Evolutionary conservation across 352 stramenopile genomes (phyloP).

Genomic region (Phytophthora idaei): DNA sequence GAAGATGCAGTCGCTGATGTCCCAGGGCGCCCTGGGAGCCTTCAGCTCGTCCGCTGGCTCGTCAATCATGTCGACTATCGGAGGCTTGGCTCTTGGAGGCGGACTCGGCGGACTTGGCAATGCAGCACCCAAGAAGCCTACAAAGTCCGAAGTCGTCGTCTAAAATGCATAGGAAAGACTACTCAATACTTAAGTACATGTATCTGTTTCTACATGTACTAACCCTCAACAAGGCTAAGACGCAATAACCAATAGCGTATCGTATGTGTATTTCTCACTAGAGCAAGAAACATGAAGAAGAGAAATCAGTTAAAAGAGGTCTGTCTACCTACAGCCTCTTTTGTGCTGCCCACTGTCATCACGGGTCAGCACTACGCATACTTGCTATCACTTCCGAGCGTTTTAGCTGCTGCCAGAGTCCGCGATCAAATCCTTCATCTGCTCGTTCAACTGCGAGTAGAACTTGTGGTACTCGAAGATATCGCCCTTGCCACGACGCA

Average conservation of each 20-base stretch:
- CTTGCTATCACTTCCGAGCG: conserved; percentile 23
- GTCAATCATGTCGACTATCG: conserved; percentile 79
- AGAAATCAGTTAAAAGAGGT: conserved; percentile 12
- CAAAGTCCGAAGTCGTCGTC: conserved; percentile 45
- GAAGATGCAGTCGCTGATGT: conserved; percentile 87
- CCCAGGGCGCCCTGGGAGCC: conserved; percentile 70
- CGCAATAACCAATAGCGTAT: conserved; percentile 28
- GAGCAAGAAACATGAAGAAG: conserved; percentile 28
- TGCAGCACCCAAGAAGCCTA: conserved; percentile 23
- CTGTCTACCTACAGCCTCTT: not conserved
- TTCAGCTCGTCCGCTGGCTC: conserved; percentile 70
- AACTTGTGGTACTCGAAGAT: conserved; percentile 94
- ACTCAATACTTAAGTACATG: too few species aligned
- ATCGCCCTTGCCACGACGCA: conserved; percentile 90
- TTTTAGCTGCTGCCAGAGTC: conserved; percentile 31
- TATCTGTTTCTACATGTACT: conserved; percentile 4
- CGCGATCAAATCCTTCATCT: conserved; percentile 86
- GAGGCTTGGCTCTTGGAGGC: conserved; percentile 64
- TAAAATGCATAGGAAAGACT: conserved; percentile 26
- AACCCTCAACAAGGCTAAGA: conserved; percentile 22
- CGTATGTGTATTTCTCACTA: conserved; percentile 39
- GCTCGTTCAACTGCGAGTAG: conserved; percentile 88
- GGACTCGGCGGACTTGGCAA: conserved; percentile 19
- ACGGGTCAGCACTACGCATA: conserved; percentile 23
- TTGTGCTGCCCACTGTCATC: conserved; percentile 16